These are phyloP conservation scores for Raffaelea albimanens DNA, from an alignment of 2,329 filamentous ascomycete species.

Conservation along the genomic window DNA sequence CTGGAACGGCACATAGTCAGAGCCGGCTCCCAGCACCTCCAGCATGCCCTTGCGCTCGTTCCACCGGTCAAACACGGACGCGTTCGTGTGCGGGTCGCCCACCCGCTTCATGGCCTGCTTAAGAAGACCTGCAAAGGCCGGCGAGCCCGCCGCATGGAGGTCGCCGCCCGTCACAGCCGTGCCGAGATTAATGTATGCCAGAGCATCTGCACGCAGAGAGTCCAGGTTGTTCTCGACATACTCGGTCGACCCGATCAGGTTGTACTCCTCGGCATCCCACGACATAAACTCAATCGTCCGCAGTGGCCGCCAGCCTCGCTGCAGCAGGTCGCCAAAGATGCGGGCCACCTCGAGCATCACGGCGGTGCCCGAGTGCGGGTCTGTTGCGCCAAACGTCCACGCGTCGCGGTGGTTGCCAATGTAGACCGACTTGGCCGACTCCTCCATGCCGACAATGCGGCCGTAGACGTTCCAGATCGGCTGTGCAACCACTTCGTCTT, in stretches of 20 bases:
- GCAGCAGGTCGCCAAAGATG: slow-evolving; percentile 69
- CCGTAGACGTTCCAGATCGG: slow-evolving; percentile 90
- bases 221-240: slow-evolving; percentile 82
- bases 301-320: slow-evolving; percentile 77
- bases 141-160: slow-evolving; percentile 72
- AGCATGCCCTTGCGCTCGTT: slow-evolving; percentile 52
- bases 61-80: slow-evolving; percentile 68
- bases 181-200: slow-evolving; percentile 89
- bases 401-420: slow-evolving; percentile 91
- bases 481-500: slow-evolving; percentile 74
- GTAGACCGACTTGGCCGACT: slow-evolving; percentile 72
- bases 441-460: slow-evolving; percentile 74
- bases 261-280: slow-evolving; percentile 93
- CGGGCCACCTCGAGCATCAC: slow-evolving; percentile 83
- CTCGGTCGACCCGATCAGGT: slow-evolving; percentile 87
- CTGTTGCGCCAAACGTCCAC: slow-evolving; percentile 80
- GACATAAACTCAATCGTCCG: slow-evolving; percentile 96
- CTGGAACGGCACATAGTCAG: slow-evolving; percentile 87
- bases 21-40: slow-evolving; percentile 60
- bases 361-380: slow-evolving; percentile 81
- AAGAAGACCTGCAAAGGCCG: slow-evolving; percentile 65
- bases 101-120: slow-evolving; percentile 66
- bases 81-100: slow-evolving; percentile 60
- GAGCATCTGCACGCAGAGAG: slow-evolving; percentile 59
- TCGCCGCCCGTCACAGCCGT: slow-evolving; percentile 51